Evolutionary conservation across 352 stramenopile species (phyloP), one percentile per base, ranked within the genome.

Genomic region (Pythium insidiosum): DNA sequence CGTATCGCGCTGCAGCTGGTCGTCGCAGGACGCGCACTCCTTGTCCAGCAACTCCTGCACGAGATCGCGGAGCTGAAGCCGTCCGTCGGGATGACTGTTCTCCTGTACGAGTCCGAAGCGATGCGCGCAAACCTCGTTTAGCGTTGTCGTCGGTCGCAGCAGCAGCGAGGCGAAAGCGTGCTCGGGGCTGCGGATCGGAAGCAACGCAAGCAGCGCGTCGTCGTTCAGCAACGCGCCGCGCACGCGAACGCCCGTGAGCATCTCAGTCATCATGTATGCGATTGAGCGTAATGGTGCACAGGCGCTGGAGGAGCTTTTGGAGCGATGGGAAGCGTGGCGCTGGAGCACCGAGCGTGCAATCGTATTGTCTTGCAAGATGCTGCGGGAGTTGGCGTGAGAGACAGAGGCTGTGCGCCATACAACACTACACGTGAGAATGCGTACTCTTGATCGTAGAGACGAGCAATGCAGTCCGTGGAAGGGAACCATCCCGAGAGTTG

Each of bases 251-350:
- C 67, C 69, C 2, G 70, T 86, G 44, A 81, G 58, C 66, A 86
- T 68, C 50, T 86, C 73, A 6, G 67, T 31, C 47, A 82, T 62
- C 20, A 86, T 47, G 33, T 80, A 82, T 2, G 70, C 73, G 11
- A 86, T 50, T 25, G 68, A 80, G 23, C 68, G 57, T 2, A 77
- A n/a, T n/a, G n/a, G n/a, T n/a, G n/a, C n/a, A n/a, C n/a, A n/a
- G n/a, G n/a, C n/a, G n/a, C n/a, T n/a, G n/a, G n/a, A n/a, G n/a
- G n/a, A n/a, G n/a, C n/a, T n/a, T n/a, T n/a, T n/a, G n/a, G n/a
- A n/a, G n/a, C n/a, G n/a, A 49, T 6, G 52, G 50, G 23, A 23
- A 21, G 22, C 58, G 37, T 41, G 63, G 40, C 48, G 54, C 2
- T 45, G 52, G 6, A 75, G 44, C 20, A 58, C 46, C 5, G 62